Conservation (phyloP, 495 filamentous ascomycete species). For the Talaromyces proteolyticus region DNA sequence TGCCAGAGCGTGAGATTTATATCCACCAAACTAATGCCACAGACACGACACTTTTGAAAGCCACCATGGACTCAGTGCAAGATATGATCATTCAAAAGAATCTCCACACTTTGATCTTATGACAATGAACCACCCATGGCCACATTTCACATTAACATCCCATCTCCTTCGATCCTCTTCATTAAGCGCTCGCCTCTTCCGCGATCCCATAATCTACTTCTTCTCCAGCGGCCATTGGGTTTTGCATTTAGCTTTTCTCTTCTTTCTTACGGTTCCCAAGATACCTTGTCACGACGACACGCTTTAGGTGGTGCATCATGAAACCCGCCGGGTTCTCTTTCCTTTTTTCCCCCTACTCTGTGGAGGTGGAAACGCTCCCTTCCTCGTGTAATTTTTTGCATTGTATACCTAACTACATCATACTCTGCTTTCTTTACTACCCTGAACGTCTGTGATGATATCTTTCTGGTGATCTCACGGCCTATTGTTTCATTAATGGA, state of each 20-base stretch:
- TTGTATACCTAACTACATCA: not conserved
- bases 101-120: constrained; percentile 89
- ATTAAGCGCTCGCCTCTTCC: not conserved
- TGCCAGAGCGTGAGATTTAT: constrained; percentile 83
- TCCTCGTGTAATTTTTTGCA: not conserved
- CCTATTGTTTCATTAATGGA: not conserved
- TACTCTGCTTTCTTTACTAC: not conserved
- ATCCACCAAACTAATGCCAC: constrained; percentile 93
- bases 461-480: not conserved
- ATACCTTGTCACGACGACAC: constrained; percentile 7
- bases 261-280: constrained; percentile 6
- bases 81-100: constrained; percentile 99
- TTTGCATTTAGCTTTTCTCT: constrained; percentile 11
- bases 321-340: constrained; percentile 1
- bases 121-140: constrained; percentile 25
- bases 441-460: not conserved
- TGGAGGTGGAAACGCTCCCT: not conserved
- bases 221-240: constrained; percentile 12
- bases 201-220: constrained; percentile 1
- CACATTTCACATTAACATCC: too few species aligned
- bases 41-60: constrained; percentile 91
- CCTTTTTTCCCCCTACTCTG: not conserved
- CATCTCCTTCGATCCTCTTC: not conserved
- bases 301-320: constrained; percentile 1
- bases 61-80: constrained; percentile 94